Evolutionary conservation across 2,329 filamentous ascomycete genomes (phyloP).

Genomic region (Cercospora canescens): DNA sequence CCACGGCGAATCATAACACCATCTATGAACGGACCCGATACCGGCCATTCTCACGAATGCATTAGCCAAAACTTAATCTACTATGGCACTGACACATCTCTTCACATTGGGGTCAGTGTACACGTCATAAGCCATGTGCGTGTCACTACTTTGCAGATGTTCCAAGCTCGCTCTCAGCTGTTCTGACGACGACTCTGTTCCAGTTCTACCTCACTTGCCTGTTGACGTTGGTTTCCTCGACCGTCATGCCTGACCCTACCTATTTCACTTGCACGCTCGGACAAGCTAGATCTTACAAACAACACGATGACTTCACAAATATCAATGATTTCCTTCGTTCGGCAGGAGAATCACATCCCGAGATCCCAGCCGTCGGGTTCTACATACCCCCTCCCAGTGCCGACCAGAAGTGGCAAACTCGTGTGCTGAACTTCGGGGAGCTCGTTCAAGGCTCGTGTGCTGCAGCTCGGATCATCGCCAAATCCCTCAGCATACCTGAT

Average conservation of each 20-base stretch:
- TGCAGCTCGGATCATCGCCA: slow-evolving; percentile 38
- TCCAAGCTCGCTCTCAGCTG: not conserved
- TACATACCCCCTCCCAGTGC: slow-evolving; percentile 34
- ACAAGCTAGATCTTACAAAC: slow-evolving; percentile 45
- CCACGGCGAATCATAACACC: not conserved
- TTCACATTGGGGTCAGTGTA: not conserved
- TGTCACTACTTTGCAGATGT: not conserved
- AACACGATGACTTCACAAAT: slow-evolving; percentile 41
- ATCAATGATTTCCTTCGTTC: slow-evolving; percentile 54
- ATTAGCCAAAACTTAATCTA: not conserved
- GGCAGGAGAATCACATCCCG: slow-evolving; percentile 43
- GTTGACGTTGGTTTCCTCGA: not conserved
- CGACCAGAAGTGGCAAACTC: slow-evolving; percentile 19
- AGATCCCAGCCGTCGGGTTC: slow-evolving; percentile 54
- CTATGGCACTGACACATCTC: not conserved
- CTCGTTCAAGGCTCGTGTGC: slow-evolving; percentile 37
- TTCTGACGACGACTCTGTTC: not conserved
- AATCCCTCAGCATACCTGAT: slow-evolving; percentile 14
- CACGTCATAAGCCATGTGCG: not conserved
- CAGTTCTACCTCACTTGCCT: not conserved
- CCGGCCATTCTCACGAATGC: not conserved
- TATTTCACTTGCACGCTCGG: slow-evolving; percentile 65
- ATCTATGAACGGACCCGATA: not conserved
- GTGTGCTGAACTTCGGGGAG: slow-evolving; percentile 40
- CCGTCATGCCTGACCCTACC: not conserved